These are phyloP conservation scores for Alternaria panax DNA, from an alignment of 2,329 filamentous ascomycete species.

Conservation along the genomic window DNA sequence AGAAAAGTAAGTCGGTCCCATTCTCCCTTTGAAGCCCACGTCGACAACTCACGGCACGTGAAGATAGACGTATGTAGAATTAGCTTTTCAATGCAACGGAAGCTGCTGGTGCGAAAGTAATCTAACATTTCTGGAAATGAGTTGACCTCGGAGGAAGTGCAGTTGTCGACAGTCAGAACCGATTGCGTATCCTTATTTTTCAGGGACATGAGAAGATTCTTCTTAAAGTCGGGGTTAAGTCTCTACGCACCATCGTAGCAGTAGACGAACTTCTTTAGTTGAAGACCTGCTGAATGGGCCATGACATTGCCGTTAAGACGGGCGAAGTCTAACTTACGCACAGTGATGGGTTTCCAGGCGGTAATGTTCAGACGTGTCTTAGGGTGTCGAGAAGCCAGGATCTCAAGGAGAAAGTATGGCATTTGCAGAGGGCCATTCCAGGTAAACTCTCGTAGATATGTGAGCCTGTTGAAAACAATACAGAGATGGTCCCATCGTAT, in stretches of 20 bases:
- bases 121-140: conserved; percentile 2
- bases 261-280: not conserved
- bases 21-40: conserved; percentile 7
- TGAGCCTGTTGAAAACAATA: not conserved
- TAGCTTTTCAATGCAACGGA: not conserved
- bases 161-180: not conserved
- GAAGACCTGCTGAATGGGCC: not conserved
- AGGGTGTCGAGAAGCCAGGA: not conserved
- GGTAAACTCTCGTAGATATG: not conserved
- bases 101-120: not conserved
- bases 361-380: not conserved
- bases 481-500: not conserved
- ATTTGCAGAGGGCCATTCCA: conserved; percentile 3
- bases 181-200: not conserved
- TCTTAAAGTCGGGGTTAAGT: not conserved
- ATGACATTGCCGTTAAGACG: not conserved
- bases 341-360: not conserved
- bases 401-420: conserved; percentile 3
- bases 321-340: not conserved
- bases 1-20: conserved; percentile 6
- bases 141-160: not conserved
- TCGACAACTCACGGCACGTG: conserved; percentile 3
- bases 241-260: not conserved
- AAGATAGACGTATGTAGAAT: not conserved
- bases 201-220: not conserved